Conservation (phyloP, 257 asterid species). For the Nicotiana attenuata region DNA sequence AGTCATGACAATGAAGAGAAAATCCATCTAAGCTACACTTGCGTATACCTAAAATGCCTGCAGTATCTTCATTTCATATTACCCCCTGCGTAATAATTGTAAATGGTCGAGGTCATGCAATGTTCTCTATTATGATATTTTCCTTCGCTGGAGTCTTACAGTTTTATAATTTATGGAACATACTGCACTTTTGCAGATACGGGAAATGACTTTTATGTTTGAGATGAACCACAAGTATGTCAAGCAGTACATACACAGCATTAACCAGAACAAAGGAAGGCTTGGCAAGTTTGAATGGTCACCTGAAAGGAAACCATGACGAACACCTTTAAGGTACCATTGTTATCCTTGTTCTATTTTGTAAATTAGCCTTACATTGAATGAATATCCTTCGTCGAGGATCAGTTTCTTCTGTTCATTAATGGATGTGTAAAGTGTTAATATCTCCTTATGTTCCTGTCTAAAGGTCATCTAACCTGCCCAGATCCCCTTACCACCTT, state of each 20-base stretch:
- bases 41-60: neutral
- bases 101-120: neutral
- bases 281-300: constrained; percentile 35
- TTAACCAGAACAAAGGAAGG: constrained; percentile 32
- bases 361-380: neutral
- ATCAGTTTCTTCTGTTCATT: constrained; percentile 1
- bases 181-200: constrained; percentile 41
- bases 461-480: neutral
- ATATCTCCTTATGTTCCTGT: constrained; percentile 6
- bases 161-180: neutral
- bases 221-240: constrained; percentile 57
- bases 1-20: neutral
- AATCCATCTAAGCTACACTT: neutral
- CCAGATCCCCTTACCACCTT: neutral
- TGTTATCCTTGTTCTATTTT: constrained; percentile 2
- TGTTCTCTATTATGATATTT: neutral
- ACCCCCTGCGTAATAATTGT: neutral
- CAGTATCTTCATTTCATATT: neutral
- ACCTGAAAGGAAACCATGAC: constrained; percentile 28
- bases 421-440: constrained; percentile 5
- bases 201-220: constrained; percentile 72
- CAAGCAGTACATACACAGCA: constrained; percentile 37
- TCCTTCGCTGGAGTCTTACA: neutral
- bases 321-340: constrained; percentile 18
- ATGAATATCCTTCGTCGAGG: constrained; percentile 9